Evolutionary conservation across 1,284 basidiomycete genomes (phyloP).

Genomic region (Coniophora puteana): DNA sequence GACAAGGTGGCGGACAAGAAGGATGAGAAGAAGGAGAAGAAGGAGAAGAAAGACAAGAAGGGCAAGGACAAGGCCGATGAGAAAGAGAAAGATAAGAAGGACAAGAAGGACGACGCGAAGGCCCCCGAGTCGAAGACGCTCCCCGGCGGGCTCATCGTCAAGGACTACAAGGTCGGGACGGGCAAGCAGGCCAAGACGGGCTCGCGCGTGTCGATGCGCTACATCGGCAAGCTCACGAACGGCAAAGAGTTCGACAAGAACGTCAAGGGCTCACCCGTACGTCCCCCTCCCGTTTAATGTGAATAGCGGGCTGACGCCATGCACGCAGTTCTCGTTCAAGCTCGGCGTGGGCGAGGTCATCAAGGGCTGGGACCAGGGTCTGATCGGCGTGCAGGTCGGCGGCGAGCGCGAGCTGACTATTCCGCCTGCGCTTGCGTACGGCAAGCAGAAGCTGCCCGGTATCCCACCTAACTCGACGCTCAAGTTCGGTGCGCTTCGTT

Average conservation of each 20-base stretch:
- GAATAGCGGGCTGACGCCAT: slow-evolving; percentile 6
- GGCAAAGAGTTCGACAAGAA: slow-evolving; percentile 91
- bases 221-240: slow-evolving; percentile 84
- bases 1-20: slow-evolving; percentile 34
- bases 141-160: slow-evolving; percentile 73
- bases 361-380: slow-evolving; percentile 86
- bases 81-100: slow-evolving; percentile 43
- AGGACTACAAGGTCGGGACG: slow-evolving; percentile 75
- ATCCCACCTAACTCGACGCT: slow-evolving; percentile 73
- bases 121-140: slow-evolving; percentile 44
- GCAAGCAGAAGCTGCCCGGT: slow-evolving; percentile 44
- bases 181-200: slow-evolving; percentile 87
- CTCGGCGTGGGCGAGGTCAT: slow-evolving; percentile 84
- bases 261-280: slow-evolving; percentile 80
- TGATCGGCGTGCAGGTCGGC: slow-evolving; percentile 89
- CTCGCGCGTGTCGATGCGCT: slow-evolving; percentile 82
- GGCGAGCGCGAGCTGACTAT: slow-evolving; percentile 85
- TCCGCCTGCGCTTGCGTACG: slow-evolving; percentile 70
- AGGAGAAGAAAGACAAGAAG: slow-evolving; percentile 34
- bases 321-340: slow-evolving; percentile 72
- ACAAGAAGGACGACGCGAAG: slow-evolving; percentile 46
- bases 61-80: slow-evolving; percentile 30
- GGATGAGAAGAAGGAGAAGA: slow-evolving; percentile 38
- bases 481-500: slow-evolving; percentile 58
- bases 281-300: slow-evolving; percentile 24